Evolutionary conservation across 768 basidiomycete species (phyloP).

Genomic region (Russula virescens): DNA sequence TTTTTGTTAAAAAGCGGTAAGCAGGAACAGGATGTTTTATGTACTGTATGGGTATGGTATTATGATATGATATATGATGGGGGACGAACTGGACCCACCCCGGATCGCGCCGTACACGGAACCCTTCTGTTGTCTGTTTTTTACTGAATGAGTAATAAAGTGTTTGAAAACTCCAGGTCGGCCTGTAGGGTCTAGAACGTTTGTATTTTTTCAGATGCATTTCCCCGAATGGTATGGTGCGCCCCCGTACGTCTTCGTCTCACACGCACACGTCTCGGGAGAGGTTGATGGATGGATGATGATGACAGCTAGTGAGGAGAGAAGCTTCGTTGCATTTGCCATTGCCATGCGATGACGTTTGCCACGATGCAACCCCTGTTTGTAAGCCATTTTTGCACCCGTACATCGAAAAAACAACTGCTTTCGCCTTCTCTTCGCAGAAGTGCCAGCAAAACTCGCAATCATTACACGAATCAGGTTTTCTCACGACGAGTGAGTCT

Average conservation of each 20-base stretch:
- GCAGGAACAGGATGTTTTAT: too few species aligned
- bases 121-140: too few species aligned
- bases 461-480: neutral
- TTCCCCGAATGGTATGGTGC: neutral
- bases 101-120: too few species aligned
- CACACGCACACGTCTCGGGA: too few species aligned
- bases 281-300: too few species aligned
- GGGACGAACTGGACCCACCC: too few species aligned
- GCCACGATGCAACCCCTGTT: slow-evolving; percentile 17
- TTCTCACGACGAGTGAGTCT: neutral
- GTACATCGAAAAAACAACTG: neutral
- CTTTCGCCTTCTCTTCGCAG: neutral
- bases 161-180: too few species aligned
- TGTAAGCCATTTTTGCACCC: neutral
- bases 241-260: neutral
- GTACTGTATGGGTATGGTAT: too few species aligned
- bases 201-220: neutral
- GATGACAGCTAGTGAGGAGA: neutral
- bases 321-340: too few species aligned
- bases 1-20: too few species aligned
- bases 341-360: slow-evolving; percentile 1
- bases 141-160: too few species aligned
- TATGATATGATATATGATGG: too few species aligned
- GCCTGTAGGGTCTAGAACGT: neutral
- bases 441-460: neutral